Percentiles rank a stretch among this genome's conserved stretches.
phyloP scores from a whole-genome alignment of 352 stramenopile species.

The Phytophthora chlamydospora region DNA sequence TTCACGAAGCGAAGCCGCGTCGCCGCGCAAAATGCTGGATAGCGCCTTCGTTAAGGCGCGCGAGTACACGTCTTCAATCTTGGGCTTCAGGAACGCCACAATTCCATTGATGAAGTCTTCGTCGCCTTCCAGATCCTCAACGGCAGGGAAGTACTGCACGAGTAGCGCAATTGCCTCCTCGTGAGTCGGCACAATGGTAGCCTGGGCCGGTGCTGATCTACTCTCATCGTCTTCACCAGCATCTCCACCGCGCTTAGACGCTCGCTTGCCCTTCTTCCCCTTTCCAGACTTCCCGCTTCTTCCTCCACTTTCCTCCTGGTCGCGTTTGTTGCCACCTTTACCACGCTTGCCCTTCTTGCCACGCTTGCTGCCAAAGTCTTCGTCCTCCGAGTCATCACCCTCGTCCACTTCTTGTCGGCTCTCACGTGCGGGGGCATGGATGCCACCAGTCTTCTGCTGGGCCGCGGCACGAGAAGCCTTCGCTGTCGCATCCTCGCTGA shows the following conservation, averaged over 20 bases:
- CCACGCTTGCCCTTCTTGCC: conserved; percentile 56
- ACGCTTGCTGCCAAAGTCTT: conserved; percentile 43
- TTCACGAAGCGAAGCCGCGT: conserved; percentile 73
- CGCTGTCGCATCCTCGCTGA: conserved; percentile 51
- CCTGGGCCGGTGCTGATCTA: conserved; percentile 5
- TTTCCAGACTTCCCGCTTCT: conserved; percentile 43
- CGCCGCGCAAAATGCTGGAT: conserved; percentile 72
- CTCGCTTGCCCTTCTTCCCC: conserved; percentile 51
- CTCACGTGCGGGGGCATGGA: conserved; percentile 10
- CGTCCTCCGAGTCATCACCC: conserved; percentile 47
- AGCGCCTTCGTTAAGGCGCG: conserved; percentile 52
- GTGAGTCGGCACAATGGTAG: conserved; percentile 56
- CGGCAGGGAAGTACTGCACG: conserved; percentile 45
- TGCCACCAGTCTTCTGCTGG: conserved; percentile 33
- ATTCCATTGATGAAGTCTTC: conserved; percentile 72
- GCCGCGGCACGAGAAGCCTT: conserved; percentile 49
- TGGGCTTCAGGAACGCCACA: conserved; percentile 45
- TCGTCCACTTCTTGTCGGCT: conserved; percentile 35
- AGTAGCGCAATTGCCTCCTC: conserved; percentile 58
- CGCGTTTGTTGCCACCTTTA: conserved; percentile 41
- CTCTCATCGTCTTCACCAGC: conserved; percentile 15
- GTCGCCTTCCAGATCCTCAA: conserved; percentile 61
- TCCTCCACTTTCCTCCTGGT: conserved; percentile 27
- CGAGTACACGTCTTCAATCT: conserved; percentile 61
- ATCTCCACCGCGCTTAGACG: conserved; percentile 41